phyloP scores from a whole-genome alignment of 2,329 filamentous ascomycete genomes.

The Penicillium glabrum region DNA sequence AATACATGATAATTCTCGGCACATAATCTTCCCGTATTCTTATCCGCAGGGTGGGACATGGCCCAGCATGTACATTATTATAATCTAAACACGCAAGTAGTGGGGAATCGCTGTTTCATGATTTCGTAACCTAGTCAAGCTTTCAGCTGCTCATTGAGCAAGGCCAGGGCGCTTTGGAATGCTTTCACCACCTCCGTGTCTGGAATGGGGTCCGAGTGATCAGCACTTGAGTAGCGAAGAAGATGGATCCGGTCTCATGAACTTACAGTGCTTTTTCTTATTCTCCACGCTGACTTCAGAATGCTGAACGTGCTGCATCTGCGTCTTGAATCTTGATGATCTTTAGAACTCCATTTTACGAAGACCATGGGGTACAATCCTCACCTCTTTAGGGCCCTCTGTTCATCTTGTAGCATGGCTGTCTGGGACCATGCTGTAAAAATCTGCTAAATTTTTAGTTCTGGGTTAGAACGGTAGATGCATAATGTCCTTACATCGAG shows the following conservation, averaged over 20 bases:
- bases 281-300: conserved; percentile 70
- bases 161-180: conserved; percentile 49
- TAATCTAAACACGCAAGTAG: not conserved
- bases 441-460: conserved; percentile 53
- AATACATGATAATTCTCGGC: not conserved
- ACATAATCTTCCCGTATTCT: not conserved
- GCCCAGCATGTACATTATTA: not conserved
- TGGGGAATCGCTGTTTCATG: not conserved
- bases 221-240: conserved; percentile 5
- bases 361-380: conserved; percentile 9
- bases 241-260: conserved; percentile 8
- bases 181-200: conserved; percentile 48
- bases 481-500: conserved; percentile 53
- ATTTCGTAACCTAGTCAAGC: conserved; percentile 1
- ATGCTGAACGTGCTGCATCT: conserved; percentile 72
- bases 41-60: not conserved
- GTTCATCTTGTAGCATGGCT: conserved; percentile 70
- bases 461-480: not conserved
- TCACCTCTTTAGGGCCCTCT: conserved; percentile 74
- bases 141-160: conserved; percentile 37
- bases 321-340: conserved; percentile 68
- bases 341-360: not conserved
- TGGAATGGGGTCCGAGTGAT: conserved; percentile 16
- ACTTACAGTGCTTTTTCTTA: conserved; percentile 78
- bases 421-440: conserved; percentile 78